Evolutionary conservation across 495 filamentous ascomycete genomes (phyloP).

Genomic region (Podospora sp.): DNA sequence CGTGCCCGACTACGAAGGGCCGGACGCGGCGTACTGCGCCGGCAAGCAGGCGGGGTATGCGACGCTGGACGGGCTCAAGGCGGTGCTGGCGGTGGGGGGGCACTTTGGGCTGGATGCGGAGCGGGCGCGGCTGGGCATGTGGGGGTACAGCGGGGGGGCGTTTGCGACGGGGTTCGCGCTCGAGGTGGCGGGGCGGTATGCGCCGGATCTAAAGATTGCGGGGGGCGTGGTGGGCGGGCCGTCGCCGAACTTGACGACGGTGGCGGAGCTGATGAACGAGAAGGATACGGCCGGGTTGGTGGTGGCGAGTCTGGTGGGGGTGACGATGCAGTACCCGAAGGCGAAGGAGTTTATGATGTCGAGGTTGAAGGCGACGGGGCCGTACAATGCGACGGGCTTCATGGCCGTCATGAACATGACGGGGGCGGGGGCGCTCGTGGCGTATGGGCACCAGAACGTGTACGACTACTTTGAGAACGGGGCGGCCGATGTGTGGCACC

Average conservation of each 20-base stretch:
- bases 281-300: conserved; percentile 30
- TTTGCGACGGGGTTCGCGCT: conserved; percentile 58
- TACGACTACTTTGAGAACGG: conserved; percentile 45
- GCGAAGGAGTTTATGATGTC: conserved; percentile 20
- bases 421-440: conserved; percentile 29
- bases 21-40: conserved; percentile 44
- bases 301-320: conserved; percentile 28
- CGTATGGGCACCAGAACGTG: conserved; percentile 37
- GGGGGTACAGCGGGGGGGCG: conserved; percentile 62
- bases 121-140: conserved; percentile 41
- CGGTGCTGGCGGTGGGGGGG: conserved; percentile 35
- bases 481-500: conserved; percentile 28
- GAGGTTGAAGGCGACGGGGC: conserved; percentile 29
- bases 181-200: conserved; percentile 55
- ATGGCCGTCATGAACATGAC: conserved; percentile 32
- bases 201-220: conserved; percentile 51
- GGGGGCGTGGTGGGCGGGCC: conserved; percentile 55
- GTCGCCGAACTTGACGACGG: conserved; percentile 39
- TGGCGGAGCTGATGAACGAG: conserved; percentile 25
- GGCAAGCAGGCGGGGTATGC: conserved; percentile 49
- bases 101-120: conserved; percentile 15
- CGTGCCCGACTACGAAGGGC: conserved; percentile 53
- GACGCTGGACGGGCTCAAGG: conserved; percentile 51
- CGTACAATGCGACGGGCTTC: conserved; percentile 38
- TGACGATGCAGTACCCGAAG: conserved; percentile 33